phyloP scores from a whole-genome alignment of 345 rosid species.

The Populus nigra region DNA sequence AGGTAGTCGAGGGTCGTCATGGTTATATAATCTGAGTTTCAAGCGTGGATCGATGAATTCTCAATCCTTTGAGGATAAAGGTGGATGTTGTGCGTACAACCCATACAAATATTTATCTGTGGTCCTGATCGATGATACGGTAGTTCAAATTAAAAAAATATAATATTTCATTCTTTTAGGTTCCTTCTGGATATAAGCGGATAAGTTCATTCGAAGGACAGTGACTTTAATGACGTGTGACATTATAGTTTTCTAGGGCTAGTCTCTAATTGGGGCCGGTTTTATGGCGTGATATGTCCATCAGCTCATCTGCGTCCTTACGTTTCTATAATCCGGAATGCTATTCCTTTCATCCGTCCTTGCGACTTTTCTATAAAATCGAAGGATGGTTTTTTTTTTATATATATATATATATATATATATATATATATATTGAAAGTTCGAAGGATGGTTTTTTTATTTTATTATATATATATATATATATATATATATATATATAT shows the following conservation, averaged over 20 bases:
- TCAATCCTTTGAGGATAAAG: background rate
- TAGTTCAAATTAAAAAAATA: background rate
- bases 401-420: no score
- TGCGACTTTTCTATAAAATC: no score
- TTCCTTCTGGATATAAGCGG: conserved; percentile 14
- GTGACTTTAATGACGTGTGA: background rate
- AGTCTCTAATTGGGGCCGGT: background rate
- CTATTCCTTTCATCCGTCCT: no score
- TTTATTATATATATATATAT: no score
- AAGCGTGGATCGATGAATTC: background rate
- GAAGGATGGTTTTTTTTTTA: no score
- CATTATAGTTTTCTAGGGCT: background rate
- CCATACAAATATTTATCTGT: no score
- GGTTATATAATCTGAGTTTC: background rate
- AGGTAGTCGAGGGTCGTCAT: background rate
- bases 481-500: no score
- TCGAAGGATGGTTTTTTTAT: no score
- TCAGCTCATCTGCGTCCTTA: background rate
- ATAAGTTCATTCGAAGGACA: conserved; percentile 4
- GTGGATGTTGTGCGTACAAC: background rate
- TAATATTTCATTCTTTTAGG: background rate
- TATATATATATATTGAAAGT: no score
- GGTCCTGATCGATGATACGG: background rate
- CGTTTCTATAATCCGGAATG: background rate
- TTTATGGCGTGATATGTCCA: background rate